Percentiles rank a stretch among this genome's conserved stretches.
Conservation (phyloP, 208 protist species). For the Leptomonas pyrrhocoris region DNA sequence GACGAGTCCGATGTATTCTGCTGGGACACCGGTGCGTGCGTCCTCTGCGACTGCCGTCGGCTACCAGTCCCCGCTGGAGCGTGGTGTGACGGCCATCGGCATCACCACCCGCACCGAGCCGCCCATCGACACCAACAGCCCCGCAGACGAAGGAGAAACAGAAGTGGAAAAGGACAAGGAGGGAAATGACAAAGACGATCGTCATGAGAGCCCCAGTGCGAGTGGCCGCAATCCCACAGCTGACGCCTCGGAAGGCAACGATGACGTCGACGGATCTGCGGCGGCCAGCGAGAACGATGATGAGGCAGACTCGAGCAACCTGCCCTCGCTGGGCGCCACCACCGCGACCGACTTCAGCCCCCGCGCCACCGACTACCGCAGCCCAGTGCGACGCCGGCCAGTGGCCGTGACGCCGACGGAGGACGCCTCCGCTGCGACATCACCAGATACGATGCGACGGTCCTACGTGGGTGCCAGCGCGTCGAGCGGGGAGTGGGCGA, state of each 20-base stretch:
- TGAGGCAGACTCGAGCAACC: neutral
- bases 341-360: slow-evolving; percentile 18
- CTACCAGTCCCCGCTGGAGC: slow-evolving; percentile 19
- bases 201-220: neutral
- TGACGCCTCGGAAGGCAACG: neutral
- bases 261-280: neutral
- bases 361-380: slow-evolving; percentile 30
- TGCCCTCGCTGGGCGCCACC: neutral
- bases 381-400: slow-evolving; percentile 24
- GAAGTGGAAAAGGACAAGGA: neutral
- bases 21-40: neutral
- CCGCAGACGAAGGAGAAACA: neutral
- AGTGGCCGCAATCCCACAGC: neutral
- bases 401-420: slow-evolving; percentile 10
- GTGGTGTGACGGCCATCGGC: slow-evolving; percentile 13
- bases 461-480: neutral
- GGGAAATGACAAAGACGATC: neutral
- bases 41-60: neutral
- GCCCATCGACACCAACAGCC: slow-evolving; percentile 1
- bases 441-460: neutral
- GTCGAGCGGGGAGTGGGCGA: slow-evolving; percentile 8
- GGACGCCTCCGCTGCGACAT: slow-evolving; percentile 5
- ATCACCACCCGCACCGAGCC: slow-evolving; percentile 10
- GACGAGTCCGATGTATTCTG: neutral
- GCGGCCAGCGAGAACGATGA: neutral